These are phyloP conservation scores for Ustilago loliicola DNA, from an alignment of 1,284 basidiomycete species.

Conservation along the genomic window DNA sequence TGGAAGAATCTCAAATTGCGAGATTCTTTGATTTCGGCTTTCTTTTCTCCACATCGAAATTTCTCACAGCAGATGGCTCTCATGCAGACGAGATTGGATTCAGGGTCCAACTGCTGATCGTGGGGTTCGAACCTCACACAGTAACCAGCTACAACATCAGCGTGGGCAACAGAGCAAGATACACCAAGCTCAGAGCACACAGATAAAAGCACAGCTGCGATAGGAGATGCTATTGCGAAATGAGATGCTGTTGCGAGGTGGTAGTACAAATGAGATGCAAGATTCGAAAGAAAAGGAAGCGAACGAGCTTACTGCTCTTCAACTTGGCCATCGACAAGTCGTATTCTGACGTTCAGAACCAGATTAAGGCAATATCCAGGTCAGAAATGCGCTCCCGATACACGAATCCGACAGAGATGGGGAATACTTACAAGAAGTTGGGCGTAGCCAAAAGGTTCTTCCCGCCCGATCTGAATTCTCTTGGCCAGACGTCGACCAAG, in stretches of 20 bases:
- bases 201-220: no score
- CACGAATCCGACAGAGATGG: background rate
- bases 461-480: constrained; percentile 86
- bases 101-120: constrained; percentile 29
- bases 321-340: constrained; percentile 37
- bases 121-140: no score
- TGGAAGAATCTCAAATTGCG: background rate
- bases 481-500: constrained; percentile 90
- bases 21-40: background rate
- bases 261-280: constrained; percentile 21
- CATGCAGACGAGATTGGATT: background rate
- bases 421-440: constrained; percentile 78
- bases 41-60: constrained; percentile 23
- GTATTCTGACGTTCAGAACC: constrained; percentile 21
- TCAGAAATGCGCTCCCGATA: no score
- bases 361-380: background rate
- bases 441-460: constrained; percentile 84
- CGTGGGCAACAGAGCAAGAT: no score
- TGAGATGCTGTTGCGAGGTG: constrained; percentile 3
- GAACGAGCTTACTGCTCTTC: constrained; percentile 15
- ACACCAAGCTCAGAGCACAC: no score
- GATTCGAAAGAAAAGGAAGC: background rate
- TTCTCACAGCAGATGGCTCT: background rate
- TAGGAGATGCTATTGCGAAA: background rate
- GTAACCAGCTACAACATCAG: no score